Conservation (phyloP, 208 protist species). For the Porcisia hertigi region DNA sequence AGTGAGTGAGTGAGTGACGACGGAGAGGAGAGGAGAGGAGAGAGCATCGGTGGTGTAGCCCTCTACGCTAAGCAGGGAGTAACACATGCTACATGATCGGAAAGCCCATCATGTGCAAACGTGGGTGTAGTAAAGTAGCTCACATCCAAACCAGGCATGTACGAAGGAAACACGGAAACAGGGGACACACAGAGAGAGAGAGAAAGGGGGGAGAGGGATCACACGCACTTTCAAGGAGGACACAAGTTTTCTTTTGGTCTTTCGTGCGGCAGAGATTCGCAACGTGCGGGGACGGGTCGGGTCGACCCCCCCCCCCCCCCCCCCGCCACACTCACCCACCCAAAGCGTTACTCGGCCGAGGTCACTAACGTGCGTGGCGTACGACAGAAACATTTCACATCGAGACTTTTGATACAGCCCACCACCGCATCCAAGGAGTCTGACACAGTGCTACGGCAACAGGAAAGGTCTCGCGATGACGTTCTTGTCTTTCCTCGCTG, state of each 20-base stretch:
- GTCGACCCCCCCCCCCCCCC: no score
- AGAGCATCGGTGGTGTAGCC: neutral
- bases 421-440: conserved; percentile 1
- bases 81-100: neutral
- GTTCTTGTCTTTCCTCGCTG: neutral
- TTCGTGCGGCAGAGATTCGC: no score
- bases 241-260: no score
- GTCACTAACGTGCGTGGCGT: neutral
- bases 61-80: neutral
- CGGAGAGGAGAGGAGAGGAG: neutral
- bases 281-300: no score
- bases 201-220: neutral
- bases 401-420: conserved; percentile 11
- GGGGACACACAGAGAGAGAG: neutral
- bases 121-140: neutral
- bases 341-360: neutral
- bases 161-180: neutral
- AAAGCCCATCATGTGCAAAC: neutral
- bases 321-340: no score
- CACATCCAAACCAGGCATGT: neutral
- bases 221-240: no score
- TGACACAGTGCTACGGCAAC: neutral
- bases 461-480: neutral
- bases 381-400: conserved; percentile 8
- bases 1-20: no score